Evolutionary conservation across 768 basidiomycete species (phyloP).

Genomic region (Boletus reticuloceps): DNA sequence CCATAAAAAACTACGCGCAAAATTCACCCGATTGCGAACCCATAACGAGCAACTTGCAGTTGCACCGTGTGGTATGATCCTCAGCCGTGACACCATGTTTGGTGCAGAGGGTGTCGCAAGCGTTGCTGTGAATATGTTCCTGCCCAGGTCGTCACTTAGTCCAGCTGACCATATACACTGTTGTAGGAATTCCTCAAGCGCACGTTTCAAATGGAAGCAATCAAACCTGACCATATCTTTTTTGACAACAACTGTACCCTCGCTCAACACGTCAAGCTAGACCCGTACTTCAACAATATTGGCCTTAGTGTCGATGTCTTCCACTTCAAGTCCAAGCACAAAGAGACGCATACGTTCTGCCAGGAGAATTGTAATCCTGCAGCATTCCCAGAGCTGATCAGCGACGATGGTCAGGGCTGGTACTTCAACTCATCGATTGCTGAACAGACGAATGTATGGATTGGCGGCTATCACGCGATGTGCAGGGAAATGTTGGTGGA

Average conservation of each 20-base stretch:
- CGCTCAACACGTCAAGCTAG: neutral
- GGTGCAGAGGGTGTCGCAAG: conserved; percentile 3
- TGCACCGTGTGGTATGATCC: neutral
- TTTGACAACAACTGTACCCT: conserved; percentile 12
- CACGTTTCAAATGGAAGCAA: neutral
- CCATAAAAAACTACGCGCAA: neutral
- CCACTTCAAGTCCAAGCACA: neutral
- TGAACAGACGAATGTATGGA: too few relatives aligned
- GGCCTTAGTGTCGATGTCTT: conserved; percentile 36
- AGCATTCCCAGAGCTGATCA: too few relatives aligned
- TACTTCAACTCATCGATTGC: too few relatives aligned
- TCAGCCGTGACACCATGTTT: neutral
- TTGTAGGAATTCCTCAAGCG: conserved; percentile 7
- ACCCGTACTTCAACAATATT: conserved; percentile 13
- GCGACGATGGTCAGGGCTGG: too few relatives aligned
- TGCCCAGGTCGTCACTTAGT: too few relatives aligned
- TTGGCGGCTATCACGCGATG: too few relatives aligned
- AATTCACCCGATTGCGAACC: neutral
- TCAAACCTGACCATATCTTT: conserved; percentile 3
- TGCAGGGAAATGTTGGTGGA: too few relatives aligned
- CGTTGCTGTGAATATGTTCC: neutral
- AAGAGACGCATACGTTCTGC: too few relatives aligned
- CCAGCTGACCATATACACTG: too few relatives aligned
- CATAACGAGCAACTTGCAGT: conserved; percentile 7
- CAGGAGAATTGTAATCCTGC: too few relatives aligned